Base-by-base conservation (phyloP, 2,329 filamentous ascomycete genomes). In the Botrytis deweyae region DNA sequence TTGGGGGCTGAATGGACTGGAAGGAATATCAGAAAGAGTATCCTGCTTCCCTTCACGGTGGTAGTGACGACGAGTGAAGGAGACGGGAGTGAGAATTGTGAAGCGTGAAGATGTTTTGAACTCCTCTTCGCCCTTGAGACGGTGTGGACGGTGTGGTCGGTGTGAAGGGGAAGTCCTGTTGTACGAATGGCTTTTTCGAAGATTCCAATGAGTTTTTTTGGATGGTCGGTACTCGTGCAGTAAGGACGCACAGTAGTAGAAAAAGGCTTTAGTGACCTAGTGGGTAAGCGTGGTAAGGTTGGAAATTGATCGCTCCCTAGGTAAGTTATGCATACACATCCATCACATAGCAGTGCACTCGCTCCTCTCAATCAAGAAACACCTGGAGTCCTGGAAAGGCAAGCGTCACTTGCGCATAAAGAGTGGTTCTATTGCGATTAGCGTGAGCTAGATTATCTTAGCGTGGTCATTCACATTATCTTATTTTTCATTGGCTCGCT, bases 391-490 rank as follows among this genome's bases (percentile, higher is more conserved):
- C 52, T 58, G 52, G 52, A 58, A 33, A 12, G n/a, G 52, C 66
- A 64, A 63, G 58, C 58, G 40, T 71, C 69, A 71, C 69, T 65
- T 33, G 10, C 38, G 42, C 62, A 66, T 65, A 40, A 63, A 72
- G 29, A 65, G 69, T 63, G 59, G 69, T 25, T 33, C 62, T 22
- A 14, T 22, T 46, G 18, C 58, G 16, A n/a, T 42, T 72, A 66
- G 61, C 10, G n/a, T 18, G 10, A 38, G 55, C 38, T 72, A 67
- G 14, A 36, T 18, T 12, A 12, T 18, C 3, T 66, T 72, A 72
- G 70, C n/a, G n/a, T 67, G 70, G 70, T 72, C 70, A 72, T 72
- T 46, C 20, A 7, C 46, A 72, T 72, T 67, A 58, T 67, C 12
- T n/a, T 5, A 36, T 29, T 59, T 72, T 36, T 59, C 4, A 72